These are phyloP conservation scores for Vitis vinifera DNA, from an alignment of 164 flowering plant species.

Conservation along the genomic window ASM3070453v1 NC_081814.1:5304001-5304500, in stretches of 20 bases:
- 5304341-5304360: slow-evolving; percentile 43
- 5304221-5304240: too few relatives aligned
- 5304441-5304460: too few relatives aligned
- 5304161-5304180: slow-evolving; percentile 66
- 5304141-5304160: slow-evolving; percentile 71
- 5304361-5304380: slow-evolving; percentile 45
- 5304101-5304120: slow-evolving; percentile 78
- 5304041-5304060: slow-evolving; percentile 54
- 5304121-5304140: slow-evolving; percentile 71
- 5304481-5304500: too few relatives aligned
- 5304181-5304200: slow-evolving; percentile 74
- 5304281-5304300: too few relatives aligned
- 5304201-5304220: slow-evolving; percentile 93
- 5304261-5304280: too few relatives aligned
- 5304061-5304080: slow-evolving; percentile 71
- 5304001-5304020: slow-evolving; percentile 65
- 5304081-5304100: slow-evolving; percentile 77
- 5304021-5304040: slow-evolving; percentile 95
- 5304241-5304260: too few relatives aligned
- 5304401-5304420: slow-evolving; percentile 31
- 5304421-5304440: background rate
- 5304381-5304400: slow-evolving; percentile 57
- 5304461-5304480: too few relatives aligned
- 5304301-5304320: too few relatives aligned
- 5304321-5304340: slow-evolving; percentile 17